phyloP scores from a whole-genome alignment of 192 early-diverging fungal genomes.

The Coemansia sp. region DNA sequence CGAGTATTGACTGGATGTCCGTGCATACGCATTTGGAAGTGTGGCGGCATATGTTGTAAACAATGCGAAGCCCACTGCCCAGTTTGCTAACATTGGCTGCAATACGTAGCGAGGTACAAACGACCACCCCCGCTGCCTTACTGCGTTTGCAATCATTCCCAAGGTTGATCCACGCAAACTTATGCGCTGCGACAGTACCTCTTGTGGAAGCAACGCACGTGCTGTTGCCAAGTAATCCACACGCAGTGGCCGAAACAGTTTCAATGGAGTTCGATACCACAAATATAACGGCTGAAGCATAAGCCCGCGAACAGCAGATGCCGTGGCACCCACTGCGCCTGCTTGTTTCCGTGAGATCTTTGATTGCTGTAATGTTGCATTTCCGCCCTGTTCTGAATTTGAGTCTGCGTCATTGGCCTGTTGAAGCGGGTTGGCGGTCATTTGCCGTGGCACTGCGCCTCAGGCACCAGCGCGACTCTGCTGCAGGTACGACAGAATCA shows the following conservation, averaged over 20 bases:
- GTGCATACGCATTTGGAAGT: constrained; percentile 35
- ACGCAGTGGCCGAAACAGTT: constrained; percentile 73
- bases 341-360: constrained; percentile 47
- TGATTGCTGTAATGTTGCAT: constrained; percentile 6
- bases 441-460: constrained; percentile 6
- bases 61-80: constrained; percentile 68
- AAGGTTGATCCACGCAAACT: constrained; percentile 66
- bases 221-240: constrained; percentile 80
- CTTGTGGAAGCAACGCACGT: constrained; percentile 65
- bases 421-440: constrained; percentile 33
- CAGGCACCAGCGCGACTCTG: not conserved
- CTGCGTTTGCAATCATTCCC: constrained; percentile 70
- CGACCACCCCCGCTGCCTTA: constrained; percentile 65
- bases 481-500: not conserved
- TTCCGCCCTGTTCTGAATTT: not conserved
- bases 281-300: constrained; percentile 54
- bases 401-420: constrained; percentile 14
- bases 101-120: constrained; percentile 71
- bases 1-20: constrained; percentile 45
- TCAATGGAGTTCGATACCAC: constrained; percentile 56
- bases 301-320: constrained; percentile 46
- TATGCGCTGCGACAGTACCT: constrained; percentile 31
- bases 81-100: constrained; percentile 73
- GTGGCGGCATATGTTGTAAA: constrained; percentile 68
- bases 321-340: constrained; percentile 50